Base-by-base conservation (phyloP, 2,329 filamentous ascomycete species). In the Knoxdaviesia proteae region DNA sequence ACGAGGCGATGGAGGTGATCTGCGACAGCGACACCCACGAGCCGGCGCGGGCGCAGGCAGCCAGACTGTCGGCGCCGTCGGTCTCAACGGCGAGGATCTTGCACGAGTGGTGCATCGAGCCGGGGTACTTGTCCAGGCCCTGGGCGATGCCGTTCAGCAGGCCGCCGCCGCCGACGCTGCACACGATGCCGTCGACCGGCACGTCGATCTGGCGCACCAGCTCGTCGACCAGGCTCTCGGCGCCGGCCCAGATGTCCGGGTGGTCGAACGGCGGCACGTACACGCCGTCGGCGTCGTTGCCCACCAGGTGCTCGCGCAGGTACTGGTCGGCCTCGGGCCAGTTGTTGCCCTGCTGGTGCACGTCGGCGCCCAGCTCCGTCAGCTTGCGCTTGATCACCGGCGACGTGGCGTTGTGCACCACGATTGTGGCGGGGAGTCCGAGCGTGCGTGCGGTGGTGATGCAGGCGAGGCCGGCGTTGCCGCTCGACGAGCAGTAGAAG, bases 401-500 rank as follows among this genome's bases (percentile, higher is more conserved):
- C 33, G 77, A 74, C 0, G 80, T 82, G 6, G 63, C 64, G 6
- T 63, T 54, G 0, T 84, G 81, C 1, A 90, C 73, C 32, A 84
- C 80, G 47, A 93, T 79, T 5, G 83, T 88, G 55, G 74, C 77
- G 1, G 73, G 75, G 35, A 72, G 68, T 5, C 65, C 60, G 6
- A 90, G 67, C 3, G 70, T 64, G 30, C 64, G 62, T 8, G 83
- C 80, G 1, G 84, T 80, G 40, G 74, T 77, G 10, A 83, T 81
- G 52, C 80, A 84, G 1, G 84, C 84, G 4, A 93, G 71, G 1
- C 84, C 84, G 2, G 84, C 84, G 54, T 93, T 93, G 45, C 84
- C 84, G 45, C 82, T 84, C 3, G 75, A 82, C 8, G 78, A 80
- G 53, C 72, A 80, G 62, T 83, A 90, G 67, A 90, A 88, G 62